These are phyloP conservation scores for Ogataea hybrid DNA, from an alignment of 1,139 yeast species.

Conservation along the genomic window DNA sequence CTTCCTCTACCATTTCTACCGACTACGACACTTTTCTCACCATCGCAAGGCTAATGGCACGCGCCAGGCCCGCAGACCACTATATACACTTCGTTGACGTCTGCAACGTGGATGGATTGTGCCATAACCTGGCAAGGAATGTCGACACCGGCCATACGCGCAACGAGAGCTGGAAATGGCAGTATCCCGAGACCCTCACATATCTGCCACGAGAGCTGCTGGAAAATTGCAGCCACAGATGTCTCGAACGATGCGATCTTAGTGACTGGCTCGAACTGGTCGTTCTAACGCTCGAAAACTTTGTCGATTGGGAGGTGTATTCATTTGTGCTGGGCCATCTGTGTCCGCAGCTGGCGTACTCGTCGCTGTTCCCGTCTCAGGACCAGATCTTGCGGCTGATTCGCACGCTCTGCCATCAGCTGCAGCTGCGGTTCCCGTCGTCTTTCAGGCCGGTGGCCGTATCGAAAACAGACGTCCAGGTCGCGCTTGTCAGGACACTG, in stretches of 20 bases:
- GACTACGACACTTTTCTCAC: slow-evolving; percentile 37
- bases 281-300: slow-evolving; percentile 48
- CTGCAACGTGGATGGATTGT: slow-evolving; percentile 63
- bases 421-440: slow-evolving; percentile 49
- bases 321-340: slow-evolving; percentile 67
- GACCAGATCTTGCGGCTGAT: slow-evolving; percentile 48
- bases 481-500: slow-evolving; percentile 61
- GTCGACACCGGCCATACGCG: slow-evolving; percentile 30
- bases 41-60: slow-evolving; percentile 50
- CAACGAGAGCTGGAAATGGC: slow-evolving; percentile 42
- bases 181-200: slow-evolving; percentile 53
- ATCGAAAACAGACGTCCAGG: slow-evolving; percentile 62
- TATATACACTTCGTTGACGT: slow-evolving; percentile 52
- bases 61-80: slow-evolving; percentile 45
- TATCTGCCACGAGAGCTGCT: slow-evolving; percentile 46
- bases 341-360: slow-evolving; percentile 68
- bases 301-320: slow-evolving; percentile 69
- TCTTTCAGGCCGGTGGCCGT: slow-evolving; percentile 29
- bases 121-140: slow-evolving; percentile 57
- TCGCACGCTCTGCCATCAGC: slow-evolving; percentile 56
- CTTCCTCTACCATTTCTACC: slow-evolving; percentile 20
- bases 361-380: slow-evolving; percentile 49
- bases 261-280: slow-evolving; percentile 53
- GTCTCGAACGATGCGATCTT: slow-evolving; percentile 28
- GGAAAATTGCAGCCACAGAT: slow-evolving; percentile 24